Evolutionary conservation across 805 yeast genomes (phyloP).

Genomic region (Wickerhamiella dianesei): DNA sequence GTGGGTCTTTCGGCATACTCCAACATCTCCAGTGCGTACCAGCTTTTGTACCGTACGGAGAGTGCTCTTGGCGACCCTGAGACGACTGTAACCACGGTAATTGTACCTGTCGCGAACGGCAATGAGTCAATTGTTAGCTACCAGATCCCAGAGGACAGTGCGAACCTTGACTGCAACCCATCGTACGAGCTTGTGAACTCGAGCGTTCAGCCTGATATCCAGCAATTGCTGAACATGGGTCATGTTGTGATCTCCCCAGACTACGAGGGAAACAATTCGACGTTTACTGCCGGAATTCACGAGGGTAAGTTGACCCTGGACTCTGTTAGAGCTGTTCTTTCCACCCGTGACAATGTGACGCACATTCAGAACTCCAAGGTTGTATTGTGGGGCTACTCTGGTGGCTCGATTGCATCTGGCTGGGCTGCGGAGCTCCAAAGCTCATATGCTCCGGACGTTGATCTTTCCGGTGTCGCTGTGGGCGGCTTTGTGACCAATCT

Average conservation of each 20-base stretch:
- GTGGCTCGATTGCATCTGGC: constrained; percentile 21
- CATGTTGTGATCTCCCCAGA: constrained; percentile 17
- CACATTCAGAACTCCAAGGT: constrained; percentile 1
- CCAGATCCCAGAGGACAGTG: constrained; percentile 22
- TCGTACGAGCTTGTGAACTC: constrained; percentile 16
- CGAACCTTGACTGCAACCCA: constrained; percentile 21
- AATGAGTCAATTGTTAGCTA: constrained; percentile 17
- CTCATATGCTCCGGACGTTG: constrained; percentile 19
- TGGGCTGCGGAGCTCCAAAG: constrained; percentile 17
- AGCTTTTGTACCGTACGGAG: constrained; percentile 17
- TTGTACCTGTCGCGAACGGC: constrained; percentile 16
- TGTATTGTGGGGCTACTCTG: constrained; percentile 22
- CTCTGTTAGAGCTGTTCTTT: constrained; percentile 19
- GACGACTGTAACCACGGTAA: constrained; percentile 21
- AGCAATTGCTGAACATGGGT: constrained; percentile 6
- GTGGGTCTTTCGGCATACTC: constrained; percentile 5
- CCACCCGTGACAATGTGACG: not conserved
- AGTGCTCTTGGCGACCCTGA: constrained; percentile 19
- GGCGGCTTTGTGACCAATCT: constrained; percentile 19
- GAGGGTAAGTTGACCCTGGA: constrained; percentile 22
- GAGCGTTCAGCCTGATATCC: constrained; percentile 3
- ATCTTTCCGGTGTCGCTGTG: constrained; percentile 14
- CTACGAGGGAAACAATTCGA: constrained; percentile 22
- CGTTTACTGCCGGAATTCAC: constrained; percentile 20
- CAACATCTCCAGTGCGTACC: constrained; percentile 13